phyloP scores from a whole-genome alignment of 2,329 filamentous ascomycete species.

The Xylariomycetidae sp. region DNA sequence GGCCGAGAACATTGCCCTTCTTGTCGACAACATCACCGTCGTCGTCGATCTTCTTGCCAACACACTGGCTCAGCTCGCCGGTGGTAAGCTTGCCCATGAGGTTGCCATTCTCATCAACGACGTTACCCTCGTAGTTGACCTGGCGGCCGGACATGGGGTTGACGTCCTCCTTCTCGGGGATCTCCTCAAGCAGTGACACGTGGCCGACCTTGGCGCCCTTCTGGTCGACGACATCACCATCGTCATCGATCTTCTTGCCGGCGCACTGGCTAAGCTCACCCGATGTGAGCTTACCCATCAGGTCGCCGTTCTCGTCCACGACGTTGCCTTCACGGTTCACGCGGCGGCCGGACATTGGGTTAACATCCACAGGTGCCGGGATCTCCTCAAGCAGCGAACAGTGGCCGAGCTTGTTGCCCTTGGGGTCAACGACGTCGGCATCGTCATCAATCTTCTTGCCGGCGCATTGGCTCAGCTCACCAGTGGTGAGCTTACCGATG shows the following conservation, averaged over 20 bases:
- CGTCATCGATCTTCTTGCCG: slow-evolving; percentile 65
- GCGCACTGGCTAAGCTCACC: slow-evolving; percentile 61
- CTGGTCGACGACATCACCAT: slow-evolving; percentile 67
- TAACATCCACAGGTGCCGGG: slow-evolving; percentile 46
- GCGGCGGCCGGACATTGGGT: slow-evolving; percentile 47
- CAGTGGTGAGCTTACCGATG: slow-evolving; percentile 64
- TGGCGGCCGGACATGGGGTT: slow-evolving; percentile 38
- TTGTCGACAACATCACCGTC: slow-evolving; percentile 68
- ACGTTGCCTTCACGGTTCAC: slow-evolving; percentile 58
- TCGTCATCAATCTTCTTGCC: slow-evolving; percentile 68
- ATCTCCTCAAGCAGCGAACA: slow-evolving; percentile 62
- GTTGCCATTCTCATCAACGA: slow-evolving; percentile 55
- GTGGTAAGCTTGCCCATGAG: slow-evolving; percentile 63
- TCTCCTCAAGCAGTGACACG: slow-evolving; percentile 60
- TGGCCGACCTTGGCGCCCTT: slow-evolving; percentile 65
- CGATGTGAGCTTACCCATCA: slow-evolving; percentile 63
- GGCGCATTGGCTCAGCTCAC: slow-evolving; percentile 58
- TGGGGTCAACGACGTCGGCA: slow-evolving; percentile 66
- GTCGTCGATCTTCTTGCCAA: slow-evolving; percentile 65
- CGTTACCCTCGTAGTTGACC: slow-evolving; percentile 56
- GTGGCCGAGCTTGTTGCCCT: slow-evolving; percentile 63
- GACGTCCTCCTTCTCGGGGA: slow-evolving; percentile 33
- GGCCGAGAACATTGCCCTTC: slow-evolving; percentile 62
- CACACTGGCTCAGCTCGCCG: slow-evolving; percentile 60
- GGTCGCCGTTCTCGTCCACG: slow-evolving; percentile 52